phyloP scores from a whole-genome alignment of 148 eudicot genomes.

The Heliamphora exappendiculata region DNA sequence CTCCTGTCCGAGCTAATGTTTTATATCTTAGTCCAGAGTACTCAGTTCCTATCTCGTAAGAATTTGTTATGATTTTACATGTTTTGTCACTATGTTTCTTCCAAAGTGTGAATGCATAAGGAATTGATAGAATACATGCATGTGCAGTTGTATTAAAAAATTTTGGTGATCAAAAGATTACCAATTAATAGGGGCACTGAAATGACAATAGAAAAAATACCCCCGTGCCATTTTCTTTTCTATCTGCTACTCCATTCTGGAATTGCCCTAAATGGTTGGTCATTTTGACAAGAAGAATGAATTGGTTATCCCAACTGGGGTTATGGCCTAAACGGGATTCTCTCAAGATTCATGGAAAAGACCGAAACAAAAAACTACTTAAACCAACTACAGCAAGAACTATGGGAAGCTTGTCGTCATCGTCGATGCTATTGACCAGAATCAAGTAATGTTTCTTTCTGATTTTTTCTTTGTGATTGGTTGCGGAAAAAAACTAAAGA shows the following conservation, averaged over 20 bases:
- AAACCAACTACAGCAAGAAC: slow-evolving; percentile 23
- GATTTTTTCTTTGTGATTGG: not conserved
- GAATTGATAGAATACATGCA: not conserved
- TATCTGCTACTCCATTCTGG: not conserved
- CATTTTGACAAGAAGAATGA: not conserved
- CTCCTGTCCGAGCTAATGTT: slow-evolving; percentile 96
- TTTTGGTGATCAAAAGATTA: not conserved
- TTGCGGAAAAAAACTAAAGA: not conserved
- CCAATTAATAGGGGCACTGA: not conserved
- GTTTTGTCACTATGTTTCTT: not conserved
- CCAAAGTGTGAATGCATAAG: not conserved
- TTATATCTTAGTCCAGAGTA: slow-evolving; percentile 63
- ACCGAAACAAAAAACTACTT: no score
- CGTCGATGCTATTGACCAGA: slow-evolving; percentile 24
- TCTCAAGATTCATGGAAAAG: no score
- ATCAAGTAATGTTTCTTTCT: slow-evolving; percentile 8
- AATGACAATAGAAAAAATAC: not conserved
- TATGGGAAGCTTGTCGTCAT: slow-evolving; percentile 24
- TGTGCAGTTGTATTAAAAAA: not conserved
- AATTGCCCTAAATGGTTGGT: not conserved
- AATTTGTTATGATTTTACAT: not conserved
- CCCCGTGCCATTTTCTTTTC: not conserved
- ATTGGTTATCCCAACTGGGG: no score
- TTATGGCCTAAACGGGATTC: no score
- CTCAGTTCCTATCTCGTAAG: slow-evolving; percentile 74